Percentiles rank a stretch among this genome's conserved stretches.
Conservation (phyloP, 2,329 filamentous ascomycete genomes). For the Pseudogymnoascus sp. region DNA sequence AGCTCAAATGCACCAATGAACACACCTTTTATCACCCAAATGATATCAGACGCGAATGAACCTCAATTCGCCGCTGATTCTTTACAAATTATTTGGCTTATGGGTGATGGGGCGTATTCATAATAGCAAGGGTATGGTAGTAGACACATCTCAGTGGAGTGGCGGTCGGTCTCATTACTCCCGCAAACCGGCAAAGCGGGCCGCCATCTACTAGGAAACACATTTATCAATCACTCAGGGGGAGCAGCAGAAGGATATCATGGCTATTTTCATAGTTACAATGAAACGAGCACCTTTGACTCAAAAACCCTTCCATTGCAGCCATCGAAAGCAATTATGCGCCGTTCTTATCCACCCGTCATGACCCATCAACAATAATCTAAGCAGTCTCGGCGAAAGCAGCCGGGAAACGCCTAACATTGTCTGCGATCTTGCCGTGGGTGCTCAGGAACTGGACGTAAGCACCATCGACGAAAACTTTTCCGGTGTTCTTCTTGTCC, state of each 20-base stretch:
- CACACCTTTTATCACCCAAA: not conserved
- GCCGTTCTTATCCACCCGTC: constrained; percentile 6
- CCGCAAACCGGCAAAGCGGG: not conserved
- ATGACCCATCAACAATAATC: not conserved
- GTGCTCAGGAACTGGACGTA: constrained; percentile 97
- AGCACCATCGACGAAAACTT: constrained; percentile 89
- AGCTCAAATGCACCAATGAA: not conserved
- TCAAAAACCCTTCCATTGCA: constrained; percentile 7
- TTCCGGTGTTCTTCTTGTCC: constrained; percentile 82
- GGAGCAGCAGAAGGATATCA: constrained; percentile 7
- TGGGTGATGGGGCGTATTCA: not conserved
- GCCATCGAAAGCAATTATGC: constrained; percentile 8
- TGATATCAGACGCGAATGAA: not conserved
- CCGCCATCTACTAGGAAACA: not conserved
- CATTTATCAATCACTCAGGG: not conserved
- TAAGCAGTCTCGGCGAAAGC: constrained; percentile 50
- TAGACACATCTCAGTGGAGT: not conserved
- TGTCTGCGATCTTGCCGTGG: constrained; percentile 72
- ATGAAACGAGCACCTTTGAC: constrained; percentile 8
- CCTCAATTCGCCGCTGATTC: not conserved
- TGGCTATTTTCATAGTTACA: constrained; percentile 10
- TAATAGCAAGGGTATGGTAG: not conserved
- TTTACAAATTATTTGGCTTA: not conserved
- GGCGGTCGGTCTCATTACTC: not conserved
- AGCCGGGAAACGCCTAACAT: constrained; percentile 87